These are phyloP conservation scores for Podospora australis DNA, from an alignment of 495 filamentous ascomycete genomes.

Conservation along the genomic window DNA sequence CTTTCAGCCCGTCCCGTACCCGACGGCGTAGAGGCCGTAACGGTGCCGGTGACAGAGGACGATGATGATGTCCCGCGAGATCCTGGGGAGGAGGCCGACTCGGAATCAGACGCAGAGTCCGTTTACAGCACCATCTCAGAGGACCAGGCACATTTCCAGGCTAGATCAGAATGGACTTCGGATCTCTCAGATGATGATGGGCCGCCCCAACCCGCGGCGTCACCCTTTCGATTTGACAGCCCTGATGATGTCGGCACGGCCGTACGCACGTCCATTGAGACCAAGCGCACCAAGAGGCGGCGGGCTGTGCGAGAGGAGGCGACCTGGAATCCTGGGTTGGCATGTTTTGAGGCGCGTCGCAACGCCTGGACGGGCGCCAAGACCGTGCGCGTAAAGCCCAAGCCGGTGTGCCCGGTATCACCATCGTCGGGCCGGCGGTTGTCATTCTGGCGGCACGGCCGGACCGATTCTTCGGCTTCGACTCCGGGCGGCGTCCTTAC, in stretches of 20 bases:
- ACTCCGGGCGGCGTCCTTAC: conserved; percentile 8
- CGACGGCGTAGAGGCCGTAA: not conserved
- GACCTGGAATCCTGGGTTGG: conserved; percentile 74
- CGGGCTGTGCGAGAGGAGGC: conserved; percentile 65
- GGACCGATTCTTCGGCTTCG: conserved; percentile 27
- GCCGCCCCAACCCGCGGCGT: conserved; percentile 15
- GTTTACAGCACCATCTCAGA: conserved; percentile 43
- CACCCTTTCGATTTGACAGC: conserved; percentile 58
- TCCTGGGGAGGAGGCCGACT: conserved; percentile 27
- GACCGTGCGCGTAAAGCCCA: conserved; percentile 36
- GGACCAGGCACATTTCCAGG: conserved; percentile 34
- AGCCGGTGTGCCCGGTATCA: conserved; percentile 24
- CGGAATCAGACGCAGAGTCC: conserved; percentile 37
- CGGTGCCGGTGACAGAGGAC: conserved; percentile 2
- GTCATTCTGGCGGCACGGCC: conserved; percentile 24
- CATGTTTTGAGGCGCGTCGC: conserved; percentile 65
- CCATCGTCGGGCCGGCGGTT: conserved; percentile 24
- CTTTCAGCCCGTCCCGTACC: not conserved
- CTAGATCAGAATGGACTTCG: conserved; percentile 42
- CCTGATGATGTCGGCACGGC: conserved; percentile 53
- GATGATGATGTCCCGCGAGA: conserved; percentile 17
- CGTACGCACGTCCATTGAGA: conserved; percentile 31
- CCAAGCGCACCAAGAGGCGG: conserved; percentile 53
- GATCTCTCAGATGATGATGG: conserved; percentile 41
- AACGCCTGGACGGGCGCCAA: conserved; percentile 84